A percentile compares a stretch with the other conserved stretches of the same genome.
phyloP scores from a whole-genome alignment of 1,139 yeast genomes.

The Arxiozyma slooffiae region DNA sequence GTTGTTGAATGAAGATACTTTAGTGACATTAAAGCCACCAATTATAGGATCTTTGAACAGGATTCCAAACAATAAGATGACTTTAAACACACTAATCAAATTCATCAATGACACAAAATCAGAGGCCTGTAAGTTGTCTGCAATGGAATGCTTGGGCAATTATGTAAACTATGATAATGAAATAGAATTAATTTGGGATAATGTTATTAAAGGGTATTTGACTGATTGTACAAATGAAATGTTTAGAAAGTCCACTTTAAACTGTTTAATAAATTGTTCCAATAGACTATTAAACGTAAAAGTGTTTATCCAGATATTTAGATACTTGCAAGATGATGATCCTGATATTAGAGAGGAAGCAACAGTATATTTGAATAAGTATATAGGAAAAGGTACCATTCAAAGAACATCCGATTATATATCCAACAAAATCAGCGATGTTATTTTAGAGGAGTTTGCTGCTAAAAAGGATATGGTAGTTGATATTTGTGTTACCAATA shows the following conservation, averaged over 20 bases:
- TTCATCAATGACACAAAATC: conserved; percentile 28
- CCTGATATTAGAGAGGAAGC: conserved; percentile 38
- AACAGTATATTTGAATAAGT: conserved; percentile 22
- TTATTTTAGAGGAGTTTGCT: conserved; percentile 13
- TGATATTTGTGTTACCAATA: conserved; percentile 7
- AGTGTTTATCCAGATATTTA: conserved; percentile 30
- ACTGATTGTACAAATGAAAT: conserved; percentile 39
- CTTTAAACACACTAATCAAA: conserved; percentile 23
- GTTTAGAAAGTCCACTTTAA: conserved; percentile 41
- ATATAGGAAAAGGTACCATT: neutral
- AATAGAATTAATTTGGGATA: conserved; percentile 29
- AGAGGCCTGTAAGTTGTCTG: conserved; percentile 40
- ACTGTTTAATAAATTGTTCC: conserved; percentile 35
- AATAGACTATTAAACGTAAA: conserved; percentile 6
- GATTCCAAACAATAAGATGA: conserved; percentile 13
- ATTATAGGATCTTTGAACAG: conserved; percentile 35
- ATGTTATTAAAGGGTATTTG: conserved; percentile 28
- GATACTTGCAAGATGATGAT: conserved; percentile 53
- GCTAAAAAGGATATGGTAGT: conserved; percentile 3
- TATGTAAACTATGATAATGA: conserved; percentile 26
- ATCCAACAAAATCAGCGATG: conserved; percentile 1
- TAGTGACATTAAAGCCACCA: conserved; percentile 39
- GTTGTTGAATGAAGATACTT: conserved; percentile 26
- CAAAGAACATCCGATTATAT: neutral
- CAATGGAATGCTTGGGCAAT: conserved; percentile 44